A percentile compares a stretch with the other conserved stretches of the same genome.
Conservation (phyloP, 768 basidiomycete species). For the Butyriboletus loyo region DNA sequence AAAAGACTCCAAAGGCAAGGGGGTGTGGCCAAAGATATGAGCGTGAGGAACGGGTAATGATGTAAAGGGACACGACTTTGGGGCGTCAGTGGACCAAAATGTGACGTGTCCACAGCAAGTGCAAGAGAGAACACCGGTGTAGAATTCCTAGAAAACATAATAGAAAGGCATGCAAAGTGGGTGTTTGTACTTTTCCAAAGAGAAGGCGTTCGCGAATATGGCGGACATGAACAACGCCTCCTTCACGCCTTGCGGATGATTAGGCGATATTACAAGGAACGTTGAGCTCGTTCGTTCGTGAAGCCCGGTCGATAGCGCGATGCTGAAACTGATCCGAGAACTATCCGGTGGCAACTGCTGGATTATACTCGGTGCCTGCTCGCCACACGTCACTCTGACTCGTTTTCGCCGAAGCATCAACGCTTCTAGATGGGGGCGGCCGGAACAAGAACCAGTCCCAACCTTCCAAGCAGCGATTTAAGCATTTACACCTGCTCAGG, state of each 20-base stretch:
- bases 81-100: conserved; percentile 15
- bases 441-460: conserved; percentile 19
- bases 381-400: conserved; percentile 2
- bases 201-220: conserved; percentile 19
- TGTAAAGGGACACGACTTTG: conserved; percentile 27
- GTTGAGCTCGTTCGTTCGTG: conserved; percentile 1
- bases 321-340: conserved; percentile 16
- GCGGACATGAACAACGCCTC: conserved; percentile 29
- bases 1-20: conserved; percentile 7
- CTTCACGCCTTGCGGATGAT: conserved; percentile 16
- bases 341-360: neutral
- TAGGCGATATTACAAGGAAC: conserved; percentile 29
- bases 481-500: neutral
- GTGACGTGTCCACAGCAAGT: conserved; percentile 11
- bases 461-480: conserved; percentile 1
- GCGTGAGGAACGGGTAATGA: conserved; percentile 15
- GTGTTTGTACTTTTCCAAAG: conserved; percentile 15
- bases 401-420: conserved; percentile 10
- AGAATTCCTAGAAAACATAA: conserved; percentile 18
- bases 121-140: conserved; percentile 9
- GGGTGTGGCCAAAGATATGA: conserved; percentile 12
- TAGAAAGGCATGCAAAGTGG: conserved; percentile 20
- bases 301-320: conserved; percentile 8
- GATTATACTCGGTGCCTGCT: conserved; percentile 3
- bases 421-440: conserved; percentile 1